Percentiles rank a stretch among this genome's conserved stretches.
Evolutionary conservation across 2,329 filamentous ascomycete species (phyloP).

Genomic region (Phymatotrichopsis omnivora): DNA sequence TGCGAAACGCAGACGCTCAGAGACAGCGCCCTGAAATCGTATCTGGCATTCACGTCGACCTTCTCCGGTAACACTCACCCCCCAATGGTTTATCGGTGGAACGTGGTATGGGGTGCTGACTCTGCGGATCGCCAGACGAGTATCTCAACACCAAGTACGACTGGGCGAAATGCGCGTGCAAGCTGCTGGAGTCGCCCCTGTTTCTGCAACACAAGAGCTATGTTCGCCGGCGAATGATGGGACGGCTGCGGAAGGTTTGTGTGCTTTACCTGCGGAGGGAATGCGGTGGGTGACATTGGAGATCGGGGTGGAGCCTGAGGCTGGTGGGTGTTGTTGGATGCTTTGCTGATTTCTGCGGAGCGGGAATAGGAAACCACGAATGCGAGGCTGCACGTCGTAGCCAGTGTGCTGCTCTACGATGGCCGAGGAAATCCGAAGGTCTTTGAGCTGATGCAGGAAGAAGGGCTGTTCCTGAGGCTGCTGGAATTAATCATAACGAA

Average conservation of each 20-base stretch:
- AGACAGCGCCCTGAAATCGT: slow-evolving; percentile 76
- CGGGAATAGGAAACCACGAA: slow-evolving; percentile 39
- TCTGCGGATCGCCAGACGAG: slow-evolving; percentile 42
- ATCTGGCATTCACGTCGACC: slow-evolving; percentile 65
- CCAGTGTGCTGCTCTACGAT: slow-evolving; percentile 76
- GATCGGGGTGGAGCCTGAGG: slow-evolving; percentile 1
- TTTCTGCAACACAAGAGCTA: slow-evolving; percentile 71
- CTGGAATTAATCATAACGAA: slow-evolving; percentile 62
- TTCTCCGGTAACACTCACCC: slow-evolving; percentile 38
- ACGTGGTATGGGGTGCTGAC: neutral
- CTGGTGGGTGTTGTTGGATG: no score
- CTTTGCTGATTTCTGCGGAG: no score
- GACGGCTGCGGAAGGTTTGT: slow-evolving; percentile 84
- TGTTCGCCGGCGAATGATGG: slow-evolving; percentile 83
- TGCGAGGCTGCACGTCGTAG: slow-evolving; percentile 66
- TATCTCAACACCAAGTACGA: slow-evolving; percentile 69
- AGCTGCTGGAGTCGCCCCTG: slow-evolving; percentile 63
- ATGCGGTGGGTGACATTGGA: neutral
- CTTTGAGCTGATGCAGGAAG: slow-evolving; percentile 78
- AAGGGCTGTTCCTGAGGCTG: slow-evolving; percentile 72
- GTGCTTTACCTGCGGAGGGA: slow-evolving; percentile 32
- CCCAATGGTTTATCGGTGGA: neutral
- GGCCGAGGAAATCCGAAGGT: slow-evolving; percentile 66
- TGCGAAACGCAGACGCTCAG: slow-evolving; percentile 56
- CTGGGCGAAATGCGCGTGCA: slow-evolving; percentile 67